Evolutionary conservation across 2,329 filamentous ascomycete genomes (phyloP).

Genomic region (Leptographium flavum): DNA sequence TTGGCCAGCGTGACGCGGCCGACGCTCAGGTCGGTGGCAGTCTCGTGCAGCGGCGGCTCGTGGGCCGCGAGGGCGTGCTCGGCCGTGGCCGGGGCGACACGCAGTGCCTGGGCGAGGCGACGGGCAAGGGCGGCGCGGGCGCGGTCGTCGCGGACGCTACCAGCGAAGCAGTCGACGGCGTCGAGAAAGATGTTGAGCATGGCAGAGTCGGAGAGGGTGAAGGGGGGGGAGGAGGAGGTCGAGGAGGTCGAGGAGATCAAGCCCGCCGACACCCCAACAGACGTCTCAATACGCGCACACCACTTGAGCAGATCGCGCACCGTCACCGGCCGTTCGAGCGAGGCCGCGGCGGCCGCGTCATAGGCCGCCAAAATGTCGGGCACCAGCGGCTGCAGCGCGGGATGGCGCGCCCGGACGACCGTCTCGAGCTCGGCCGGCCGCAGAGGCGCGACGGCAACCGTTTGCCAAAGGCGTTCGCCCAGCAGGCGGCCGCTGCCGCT

Average conservation of each 20-base stretch:
- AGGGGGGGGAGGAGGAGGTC: conserved; percentile 43
- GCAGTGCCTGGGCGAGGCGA: conserved; percentile 73
- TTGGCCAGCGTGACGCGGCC: conserved; percentile 53
- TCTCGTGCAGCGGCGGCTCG: conserved; percentile 54
- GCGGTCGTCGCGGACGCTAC: conserved; percentile 55
- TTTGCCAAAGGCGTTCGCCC: conserved; percentile 75
- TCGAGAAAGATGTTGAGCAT: conserved; percentile 85
- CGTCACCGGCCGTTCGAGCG: conserved; percentile 34
- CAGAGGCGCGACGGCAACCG: conserved; percentile 54
- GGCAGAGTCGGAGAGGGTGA: conserved; percentile 37
- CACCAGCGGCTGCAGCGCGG: conserved; percentile 50
- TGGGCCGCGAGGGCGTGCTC: conserved; percentile 64
- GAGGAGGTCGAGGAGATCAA: too few relatives aligned
- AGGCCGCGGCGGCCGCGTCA: conserved; percentile 30
- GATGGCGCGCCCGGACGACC: conserved; percentile 58
- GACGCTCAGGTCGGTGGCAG: conserved; percentile 41
- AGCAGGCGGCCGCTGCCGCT: conserved; percentile 44
- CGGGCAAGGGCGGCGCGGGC: conserved; percentile 46
- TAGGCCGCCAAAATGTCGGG: conserved; percentile 46
- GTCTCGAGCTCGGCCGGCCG: conserved; percentile 55
- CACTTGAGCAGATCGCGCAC: conserved; percentile 74
- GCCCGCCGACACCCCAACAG: too few relatives aligned
- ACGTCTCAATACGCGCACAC: conserved; percentile 63
- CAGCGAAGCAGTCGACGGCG: conserved; percentile 82
- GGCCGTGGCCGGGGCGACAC: conserved; percentile 68